Conservation (phyloP, 1,139 yeast species). For the Diutina ranongensis region DNA sequence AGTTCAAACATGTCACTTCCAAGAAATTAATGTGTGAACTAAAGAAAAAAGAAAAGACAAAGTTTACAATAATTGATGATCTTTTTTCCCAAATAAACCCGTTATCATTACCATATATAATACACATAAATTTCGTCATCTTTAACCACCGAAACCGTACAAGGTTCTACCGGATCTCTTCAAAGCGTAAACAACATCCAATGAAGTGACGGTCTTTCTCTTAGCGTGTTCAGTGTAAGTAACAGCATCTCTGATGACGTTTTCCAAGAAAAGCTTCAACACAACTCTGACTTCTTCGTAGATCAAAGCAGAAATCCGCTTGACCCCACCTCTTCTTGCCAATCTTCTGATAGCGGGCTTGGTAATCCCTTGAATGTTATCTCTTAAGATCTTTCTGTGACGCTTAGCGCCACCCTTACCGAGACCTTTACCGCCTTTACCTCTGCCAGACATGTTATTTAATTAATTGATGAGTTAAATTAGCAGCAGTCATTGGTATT, state of each 20-base stretch:
- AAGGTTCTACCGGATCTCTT: slow-evolving; percentile 99
- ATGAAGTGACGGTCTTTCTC: slow-evolving; percentile 99
- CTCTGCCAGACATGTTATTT: slow-evolving; percentile 89
- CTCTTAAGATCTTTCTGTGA: slow-evolving; percentile 99
- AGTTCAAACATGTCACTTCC: too few species aligned
- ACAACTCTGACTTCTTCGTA: slow-evolving; percentile 99
- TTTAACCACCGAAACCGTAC: slow-evolving; percentile 99
- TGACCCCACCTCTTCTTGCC: slow-evolving; percentile 99
- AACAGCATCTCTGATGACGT: slow-evolving; percentile 97
- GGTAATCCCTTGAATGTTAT: slow-evolving; percentile 98
- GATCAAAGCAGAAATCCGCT: slow-evolving; percentile 97
- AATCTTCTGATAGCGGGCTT: slow-evolving; percentile 99
- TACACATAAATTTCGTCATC: not conserved
- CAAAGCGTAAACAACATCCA: slow-evolving; percentile 97
- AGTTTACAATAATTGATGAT: not conserved
- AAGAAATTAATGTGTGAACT: too few species aligned
- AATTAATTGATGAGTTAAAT: not conserved
- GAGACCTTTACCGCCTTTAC: slow-evolving; percentile 98
- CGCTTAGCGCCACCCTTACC: slow-evolving; percentile 99
- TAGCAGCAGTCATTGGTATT: not conserved
- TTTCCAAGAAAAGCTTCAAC: slow-evolving; percentile 89
- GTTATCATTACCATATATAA: slow-evolving; percentile 5
- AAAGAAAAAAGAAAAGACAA: too few species aligned
- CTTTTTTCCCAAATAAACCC: not conserved
- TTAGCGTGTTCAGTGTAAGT: slow-evolving; percentile 99